Base-by-base conservation (phyloP, 2,329 filamentous ascomycete genomes). In the Phoma sp. region DNA sequence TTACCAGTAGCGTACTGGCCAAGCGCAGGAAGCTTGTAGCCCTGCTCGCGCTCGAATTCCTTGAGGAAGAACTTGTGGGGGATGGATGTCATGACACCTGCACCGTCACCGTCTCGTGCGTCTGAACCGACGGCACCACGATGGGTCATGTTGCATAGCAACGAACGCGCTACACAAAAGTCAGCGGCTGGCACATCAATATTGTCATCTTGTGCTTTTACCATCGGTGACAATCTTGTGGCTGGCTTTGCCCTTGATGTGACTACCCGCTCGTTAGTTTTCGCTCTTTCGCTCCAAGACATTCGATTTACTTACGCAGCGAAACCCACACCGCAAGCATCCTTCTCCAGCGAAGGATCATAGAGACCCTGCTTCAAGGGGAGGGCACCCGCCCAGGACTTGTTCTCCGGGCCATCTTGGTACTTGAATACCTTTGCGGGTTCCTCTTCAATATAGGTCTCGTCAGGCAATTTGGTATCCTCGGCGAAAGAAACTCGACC, bases 61-160 rank as follows among this genome's bases (percentile, higher is more conserved):
- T 98, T 99, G 75, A 96, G 83, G 77, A 99, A 98, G 83, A 99
- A 98, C 78, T 89, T 92, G 83, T 98, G 93, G 56, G 95, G 95
- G 71, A 99, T 96, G 56, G 93, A 97, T 65, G 93, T 98, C 95
- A 99, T 99, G 74, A 98, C 93, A 85, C 95, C 95, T 69, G 95
- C 95, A 76, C 95, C 95, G 76, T 99, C 95, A 75, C 95, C 95
- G 76, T 99, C 95, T 83, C 95, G 90, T 73, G 92, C 92, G 82
- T 99, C 95, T 57, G 95, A 98, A 67, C 95, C 95, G 68, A 98
- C 93, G 61, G 95, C 95, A 83, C 95, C 95, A 76, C 95, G 90
- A 83, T 99, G 95, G 83, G 95, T 98, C 95, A 99, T 99, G 85
- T 99, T 98, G 84, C 95, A 99, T 61, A 99, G 87, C 59, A 99